Evolutionary conservation across 1,284 basidiomycete species (phyloP), one percentile per base, ranked within the genome.

Genomic region (Cryptococcus jaspeensis): DNA sequence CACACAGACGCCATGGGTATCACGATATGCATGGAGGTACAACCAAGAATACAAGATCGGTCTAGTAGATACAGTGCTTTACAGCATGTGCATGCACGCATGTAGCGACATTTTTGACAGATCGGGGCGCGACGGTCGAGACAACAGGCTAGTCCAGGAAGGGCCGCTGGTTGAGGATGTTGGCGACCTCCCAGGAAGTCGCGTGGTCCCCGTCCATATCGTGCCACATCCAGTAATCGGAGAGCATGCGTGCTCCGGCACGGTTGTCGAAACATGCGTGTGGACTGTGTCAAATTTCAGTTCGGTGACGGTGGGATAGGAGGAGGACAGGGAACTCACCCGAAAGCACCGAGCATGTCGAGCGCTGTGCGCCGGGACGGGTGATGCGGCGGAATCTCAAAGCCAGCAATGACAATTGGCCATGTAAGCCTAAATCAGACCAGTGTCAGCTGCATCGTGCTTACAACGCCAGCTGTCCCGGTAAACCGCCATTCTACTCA

Each of bases 201-300:
- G 56, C 56, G 39, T 52, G 56, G 39, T 61, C 59, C 16, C 56
- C 56, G 18, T 58, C 51, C 52, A 58, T 61, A 36, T 61, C 59
- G 22, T 61, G 59, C 59, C 59, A 61, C 52, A 55, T 58, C 59
- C 59, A 61, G 40, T 58, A 61, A 46, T 61, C 59, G 28, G 59
- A 61, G 32, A 61, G 48, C 56, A 61, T 61, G 15, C 59, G 35
- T 13, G 59, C 59, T 15, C 56, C 59, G 1, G 59, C 56, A 3
- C 59, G 59, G 58, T 73, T 73, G 52, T 76, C 74, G 46, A 74
- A 76, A 47, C 71, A 72, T 2, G 74, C 74, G 50, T 76, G 67
- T 2, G 68, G 69, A n/a, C 71, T 69, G 50, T 9, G 22, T 15
- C n/a, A 23, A 12, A 22, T 23, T 18, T 43, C 37, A 45, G 9